phyloP scores from a whole-genome alignment of 2,329 filamentous ascomycete genomes.

The Phyllosticta paracitricarpa region DNA sequence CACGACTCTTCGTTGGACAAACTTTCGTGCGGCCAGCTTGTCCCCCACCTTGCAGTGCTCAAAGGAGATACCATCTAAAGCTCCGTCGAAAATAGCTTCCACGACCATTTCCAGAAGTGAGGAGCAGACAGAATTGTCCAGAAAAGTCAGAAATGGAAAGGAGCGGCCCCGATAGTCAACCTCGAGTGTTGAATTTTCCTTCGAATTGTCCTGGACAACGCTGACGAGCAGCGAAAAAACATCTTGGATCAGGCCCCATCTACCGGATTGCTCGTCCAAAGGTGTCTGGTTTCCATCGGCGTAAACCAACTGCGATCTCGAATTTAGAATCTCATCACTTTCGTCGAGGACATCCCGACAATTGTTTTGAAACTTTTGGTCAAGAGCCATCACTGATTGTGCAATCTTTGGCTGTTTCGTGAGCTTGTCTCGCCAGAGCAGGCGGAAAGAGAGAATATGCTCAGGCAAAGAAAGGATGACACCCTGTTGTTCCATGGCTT shows the following conservation, averaged over 20 bases:
- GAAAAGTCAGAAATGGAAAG: constrained; percentile 23
- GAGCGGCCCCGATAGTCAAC: constrained; percentile 54
- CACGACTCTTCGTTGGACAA: constrained; percentile 42
- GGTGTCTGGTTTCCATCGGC: constrained; percentile 5
- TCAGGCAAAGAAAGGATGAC: neutral
- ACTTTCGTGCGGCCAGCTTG: constrained; percentile 33
- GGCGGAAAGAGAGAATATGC: constrained; percentile 7
- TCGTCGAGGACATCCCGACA: constrained; percentile 40
- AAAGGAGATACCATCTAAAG: neutral
- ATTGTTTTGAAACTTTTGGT: constrained; percentile 35
- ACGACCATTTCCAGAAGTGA: too few species aligned
- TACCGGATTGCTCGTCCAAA: constrained; percentile 1
- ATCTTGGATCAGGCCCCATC: neutral
- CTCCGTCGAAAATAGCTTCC: too few species aligned
- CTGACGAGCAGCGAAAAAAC: constrained; percentile 29
- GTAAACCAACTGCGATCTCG: constrained; percentile 3
- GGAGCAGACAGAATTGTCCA: constrained; percentile 17
- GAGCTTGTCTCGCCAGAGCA: neutral
- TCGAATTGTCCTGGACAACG: constrained; percentile 53
- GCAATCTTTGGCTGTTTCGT: neutral
- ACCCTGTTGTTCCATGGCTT: constrained; percentile 34
- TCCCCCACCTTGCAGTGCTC: neutral
- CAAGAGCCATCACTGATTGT: constrained; percentile 11
- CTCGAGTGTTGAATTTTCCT: constrained; percentile 48
- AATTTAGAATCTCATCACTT: neutral